Percentiles rank a stretch among this genome's conserved stretches.
Evolutionary conservation across 2,329 filamentous ascomycete genomes (phyloP).

Genomic region (Taxawa tesnikishii): DNA sequence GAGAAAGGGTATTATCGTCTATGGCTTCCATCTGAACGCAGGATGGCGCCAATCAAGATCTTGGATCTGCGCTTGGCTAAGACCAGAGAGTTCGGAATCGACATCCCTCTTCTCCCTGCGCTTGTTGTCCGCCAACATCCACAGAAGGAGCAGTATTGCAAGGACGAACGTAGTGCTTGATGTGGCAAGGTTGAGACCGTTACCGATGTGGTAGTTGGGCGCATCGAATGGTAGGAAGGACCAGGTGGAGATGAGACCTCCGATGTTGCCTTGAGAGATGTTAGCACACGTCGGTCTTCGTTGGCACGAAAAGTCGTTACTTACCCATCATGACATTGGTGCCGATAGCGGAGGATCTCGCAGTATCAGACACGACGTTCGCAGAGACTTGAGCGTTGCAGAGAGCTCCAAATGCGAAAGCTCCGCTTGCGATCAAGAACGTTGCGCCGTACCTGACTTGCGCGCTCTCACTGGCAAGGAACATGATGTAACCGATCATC

Average conservation of each 20-base stretch:
- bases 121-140: conserved; percentile 53
- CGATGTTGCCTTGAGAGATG: conserved; percentile 37
- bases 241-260: conserved; percentile 55
- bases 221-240: conserved; percentile 50
- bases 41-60: conserved; percentile 57
- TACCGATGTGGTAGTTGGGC: conserved; percentile 58
- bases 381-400: conserved; percentile 56
- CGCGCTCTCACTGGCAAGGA: conserved; percentile 42
- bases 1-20: too few relatives aligned
- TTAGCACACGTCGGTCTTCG: conserved; percentile 9
- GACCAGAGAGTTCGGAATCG: conserved; percentile 42
- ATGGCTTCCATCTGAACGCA: conserved; percentile 48
- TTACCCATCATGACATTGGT: conserved; percentile 62
- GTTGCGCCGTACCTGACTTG: conserved; percentile 55
- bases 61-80: conserved; percentile 41
- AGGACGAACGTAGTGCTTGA: conserved; percentile 43
- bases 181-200: conserved; percentile 56
- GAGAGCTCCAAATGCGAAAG: conserved; percentile 52
- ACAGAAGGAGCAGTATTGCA: conserved; percentile 38
- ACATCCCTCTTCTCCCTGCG: conserved; percentile 42
- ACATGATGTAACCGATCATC: conserved; percentile 61
- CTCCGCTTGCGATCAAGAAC: conserved; percentile 54
- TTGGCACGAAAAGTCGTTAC: conserved; percentile 39
- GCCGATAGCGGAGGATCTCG: conserved; percentile 53
- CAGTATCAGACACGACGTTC: conserved; percentile 60